A percentile compares a stretch with the other conserved stretches of the same genome.
Conservation (phyloP, 441 rosid genomes). For the Daphne laureola region DNA sequence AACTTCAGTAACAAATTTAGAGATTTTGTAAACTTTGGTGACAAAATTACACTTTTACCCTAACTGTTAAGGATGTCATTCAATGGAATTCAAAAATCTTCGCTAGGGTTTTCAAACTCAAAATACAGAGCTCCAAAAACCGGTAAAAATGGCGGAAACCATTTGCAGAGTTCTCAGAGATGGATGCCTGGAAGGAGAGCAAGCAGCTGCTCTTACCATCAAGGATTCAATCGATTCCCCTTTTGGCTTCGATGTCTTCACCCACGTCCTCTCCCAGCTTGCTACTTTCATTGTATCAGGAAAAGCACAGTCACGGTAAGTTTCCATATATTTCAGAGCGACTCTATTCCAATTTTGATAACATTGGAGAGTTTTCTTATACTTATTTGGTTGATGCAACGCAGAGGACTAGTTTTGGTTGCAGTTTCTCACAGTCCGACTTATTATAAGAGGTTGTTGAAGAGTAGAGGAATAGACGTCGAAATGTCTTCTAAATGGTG, state of each 20-base stretch:
- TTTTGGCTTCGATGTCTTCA: conserved; percentile 55
- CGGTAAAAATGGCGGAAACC: conserved; percentile 59
- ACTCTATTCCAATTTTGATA: neutral
- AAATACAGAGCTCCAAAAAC: too few relatives aligned
- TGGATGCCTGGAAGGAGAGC: conserved; percentile 81
- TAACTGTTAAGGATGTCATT: too few relatives aligned
- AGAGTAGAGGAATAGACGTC: conserved; percentile 41
- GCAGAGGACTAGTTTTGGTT: conserved; percentile 70
- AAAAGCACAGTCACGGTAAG: conserved; percentile 67
- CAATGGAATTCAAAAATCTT: too few relatives aligned
- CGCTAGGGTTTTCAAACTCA: too few relatives aligned
- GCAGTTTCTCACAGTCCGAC: conserved; percentile 60
- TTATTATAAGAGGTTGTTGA: conserved; percentile 53
- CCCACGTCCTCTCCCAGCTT: conserved; percentile 53
- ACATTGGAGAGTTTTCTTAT: conserved; percentile 7
- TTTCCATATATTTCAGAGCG: neutral
- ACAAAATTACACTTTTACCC: too few relatives aligned
- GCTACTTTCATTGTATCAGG: conserved; percentile 57
- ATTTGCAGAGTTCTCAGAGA: conserved; percentile 71
- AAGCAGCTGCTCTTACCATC: conserved; percentile 68
- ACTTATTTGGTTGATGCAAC: conserved; percentile 1
- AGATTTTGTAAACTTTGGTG: too few relatives aligned
- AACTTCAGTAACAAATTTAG: too few relatives aligned
- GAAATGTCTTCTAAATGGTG: conserved; percentile 55
- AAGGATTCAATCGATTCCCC: conserved; percentile 61